Base-by-base conservation (phyloP, 352 stramenopile genomes). In the Globisporangium recalcitrans region DNA sequence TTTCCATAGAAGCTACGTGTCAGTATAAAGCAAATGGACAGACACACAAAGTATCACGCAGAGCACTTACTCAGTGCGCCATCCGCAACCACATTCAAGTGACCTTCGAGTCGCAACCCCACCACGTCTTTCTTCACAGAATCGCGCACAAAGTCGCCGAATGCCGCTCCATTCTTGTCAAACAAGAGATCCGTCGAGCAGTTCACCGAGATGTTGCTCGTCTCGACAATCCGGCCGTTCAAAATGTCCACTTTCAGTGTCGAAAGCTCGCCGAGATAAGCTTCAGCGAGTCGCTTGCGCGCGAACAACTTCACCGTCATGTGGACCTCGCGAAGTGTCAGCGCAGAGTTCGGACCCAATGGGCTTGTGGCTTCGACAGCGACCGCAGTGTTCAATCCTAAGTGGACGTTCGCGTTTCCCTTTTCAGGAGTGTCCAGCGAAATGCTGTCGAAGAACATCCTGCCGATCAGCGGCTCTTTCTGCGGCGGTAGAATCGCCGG, bases 201-300 rank as follows among this genome's bases (percentile, higher is more conserved):
- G 6, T 88, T 67, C 19, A 93, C 80, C 8, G 83, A 87, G 62
- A 93, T 78, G 52, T 93, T 93, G 65, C 77, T 85, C 48, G 68
- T 69, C 26, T 74, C 74, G 21, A 88, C 71, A 14, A 93, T 62
- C 13, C 66, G 67, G 27, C 81, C 83, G 32, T 83, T 60, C 46
- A 84, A 58, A 42, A 91, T 84, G 16, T 85, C 65, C 10, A 88
- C 80, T 19, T 74, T 70, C 19, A 71, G 58, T 7, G 83, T 85
- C 24, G 65, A 77, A 2, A 93, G 63, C 40, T 67, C 75, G 0
- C 83, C 83, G 21, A 93, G 55, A 24, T 70, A 51, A 14, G 71
- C 52, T 52, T 84, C 77, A 0, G 70, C 64, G 4, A 59, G 58
- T 24, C 29, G 24, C n/a, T 52, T 58, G 4, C 34, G 47, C 32